phyloP scores from a whole-genome alignment of 805 yeast species.

The Saccharomycopsis selenospora region DNA sequence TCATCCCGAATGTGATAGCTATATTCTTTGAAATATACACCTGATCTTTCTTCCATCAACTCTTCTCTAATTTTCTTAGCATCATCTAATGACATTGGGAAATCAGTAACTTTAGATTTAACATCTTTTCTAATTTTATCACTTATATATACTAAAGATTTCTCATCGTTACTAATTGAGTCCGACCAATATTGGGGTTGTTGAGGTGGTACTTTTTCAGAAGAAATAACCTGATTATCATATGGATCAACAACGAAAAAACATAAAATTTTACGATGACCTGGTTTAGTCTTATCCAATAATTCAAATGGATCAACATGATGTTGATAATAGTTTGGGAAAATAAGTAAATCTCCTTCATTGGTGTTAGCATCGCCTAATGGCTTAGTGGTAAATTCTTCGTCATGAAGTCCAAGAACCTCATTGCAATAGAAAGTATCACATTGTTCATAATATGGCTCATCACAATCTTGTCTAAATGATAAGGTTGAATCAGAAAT shows the following conservation, averaged over 20 bases:
- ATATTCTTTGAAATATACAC: neutral
- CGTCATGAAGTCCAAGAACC: slow-evolving; percentile 31
- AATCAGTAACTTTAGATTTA: slow-evolving; percentile 11
- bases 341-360: slow-evolving; percentile 30
- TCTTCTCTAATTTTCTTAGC: slow-evolving; percentile 28
- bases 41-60: slow-evolving; percentile 32
- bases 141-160: slow-evolving; percentile 8
- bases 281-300: slow-evolving; percentile 31
- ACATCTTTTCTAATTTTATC: neutral
- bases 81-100: slow-evolving; percentile 15
- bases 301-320: slow-evolving; percentile 35
- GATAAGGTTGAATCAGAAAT: slow-evolving; percentile 31
- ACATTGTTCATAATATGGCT: slow-evolving; percentile 32
- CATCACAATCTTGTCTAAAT: slow-evolving; percentile 29
- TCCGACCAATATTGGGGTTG: slow-evolving; percentile 31
- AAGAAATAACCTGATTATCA: slow-evolving; percentile 27
- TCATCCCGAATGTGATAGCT: neutral
- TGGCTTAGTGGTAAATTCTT: slow-evolving; percentile 24
- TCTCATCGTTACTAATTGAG: slow-evolving; percentile 12
- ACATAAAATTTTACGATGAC: slow-evolving; percentile 35
- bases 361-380: slow-evolving; percentile 27
- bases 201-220: slow-evolving; percentile 34
- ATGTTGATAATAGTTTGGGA: slow-evolving; percentile 36
- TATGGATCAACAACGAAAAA: slow-evolving; percentile 35
- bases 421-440: slow-evolving; percentile 26